Percentiles rank a stretch among this genome's conserved stretches.
Conservation (phyloP, 306 rosid species). For the Macrotyloma uniflorum region DNA sequence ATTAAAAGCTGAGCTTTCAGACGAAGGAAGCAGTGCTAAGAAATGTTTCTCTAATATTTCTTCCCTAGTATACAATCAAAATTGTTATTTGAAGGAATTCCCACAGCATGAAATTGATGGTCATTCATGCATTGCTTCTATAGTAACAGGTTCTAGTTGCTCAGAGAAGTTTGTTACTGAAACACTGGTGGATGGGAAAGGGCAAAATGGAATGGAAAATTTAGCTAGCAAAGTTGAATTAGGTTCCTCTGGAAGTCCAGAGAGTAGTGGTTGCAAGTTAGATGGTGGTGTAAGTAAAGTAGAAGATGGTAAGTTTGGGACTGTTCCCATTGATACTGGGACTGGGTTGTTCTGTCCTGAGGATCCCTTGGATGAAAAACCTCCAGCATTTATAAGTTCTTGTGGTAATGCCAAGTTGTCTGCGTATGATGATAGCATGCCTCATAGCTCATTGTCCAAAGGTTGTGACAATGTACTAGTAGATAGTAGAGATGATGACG, state of each 20-base stretch:
- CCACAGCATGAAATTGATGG: slow-evolving; percentile 49
- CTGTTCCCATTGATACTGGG: slow-evolving; percentile 44
- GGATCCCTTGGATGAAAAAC: slow-evolving; percentile 54
- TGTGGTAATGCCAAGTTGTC: slow-evolving; percentile 61
- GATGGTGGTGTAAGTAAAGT: slow-evolving; percentile 49
- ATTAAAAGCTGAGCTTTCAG: slow-evolving; percentile 55
- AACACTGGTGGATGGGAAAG: slow-evolving; percentile 44
- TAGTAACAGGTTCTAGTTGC: slow-evolving; percentile 57
- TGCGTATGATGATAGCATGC: slow-evolving; percentile 47
- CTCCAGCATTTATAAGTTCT: slow-evolving; percentile 50
- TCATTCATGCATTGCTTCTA: slow-evolving; percentile 51
- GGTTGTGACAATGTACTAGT: slow-evolving; percentile 62
- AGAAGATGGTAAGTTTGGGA: slow-evolving; percentile 51
- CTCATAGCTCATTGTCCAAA: slow-evolving; percentile 52
- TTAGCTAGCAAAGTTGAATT: slow-evolving; percentile 49
- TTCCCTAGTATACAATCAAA: slow-evolving; percentile 40
- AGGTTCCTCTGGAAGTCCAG: slow-evolving; percentile 52
- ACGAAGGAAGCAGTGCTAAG: slow-evolving; percentile 51
- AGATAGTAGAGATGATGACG: slow-evolving; percentile 97
- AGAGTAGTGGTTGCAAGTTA: slow-evolving; percentile 53
- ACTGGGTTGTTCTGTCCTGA: slow-evolving; percentile 46
- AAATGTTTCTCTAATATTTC: slow-evolving; percentile 45
- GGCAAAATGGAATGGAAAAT: slow-evolving; percentile 49
- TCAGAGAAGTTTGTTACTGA: slow-evolving; percentile 53
- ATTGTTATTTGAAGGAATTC: slow-evolving; percentile 47